Evolutionary conservation across 1,139 yeast species (phyloP).

Genomic region (Arxiozyma bovina): DNA sequence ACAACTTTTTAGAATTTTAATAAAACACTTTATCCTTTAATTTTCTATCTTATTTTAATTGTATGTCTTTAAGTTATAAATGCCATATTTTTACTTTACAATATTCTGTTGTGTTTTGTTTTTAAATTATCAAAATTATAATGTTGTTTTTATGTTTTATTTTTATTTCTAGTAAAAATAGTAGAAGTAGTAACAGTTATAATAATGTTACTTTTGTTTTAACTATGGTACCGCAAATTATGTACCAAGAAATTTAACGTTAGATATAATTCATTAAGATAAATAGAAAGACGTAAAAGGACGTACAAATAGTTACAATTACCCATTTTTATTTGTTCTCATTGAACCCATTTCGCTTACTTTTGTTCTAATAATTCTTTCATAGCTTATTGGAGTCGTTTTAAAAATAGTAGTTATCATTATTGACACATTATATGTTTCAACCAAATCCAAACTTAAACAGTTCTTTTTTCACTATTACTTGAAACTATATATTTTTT

Average conservation of each 20-base stretch:
- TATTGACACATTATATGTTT: no score
- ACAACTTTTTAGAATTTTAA: slow-evolving; percentile 38
- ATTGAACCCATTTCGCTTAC: neutral
- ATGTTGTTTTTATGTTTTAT: no score
- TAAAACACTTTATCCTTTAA: neutral
- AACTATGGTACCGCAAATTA: neutral
- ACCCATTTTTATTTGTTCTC: neutral
- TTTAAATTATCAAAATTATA: no score
- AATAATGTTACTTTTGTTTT: no score
- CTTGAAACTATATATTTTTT: neutral
- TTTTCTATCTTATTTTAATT: neutral
- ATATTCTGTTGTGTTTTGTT: neutral
- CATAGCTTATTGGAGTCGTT: no score
- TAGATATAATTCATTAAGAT: neutral
- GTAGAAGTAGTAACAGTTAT: no score
- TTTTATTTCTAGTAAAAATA: neutral
- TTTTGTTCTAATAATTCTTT: no score
- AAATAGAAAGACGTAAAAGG: no score
- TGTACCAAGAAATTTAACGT: neutral
- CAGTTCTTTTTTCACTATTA: no score
- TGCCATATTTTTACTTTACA: no score
- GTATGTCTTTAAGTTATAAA: neutral
- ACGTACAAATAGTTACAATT: no score
- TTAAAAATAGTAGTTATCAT: neutral
- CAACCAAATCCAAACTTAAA: no score